A percentile compares a stretch with the other conserved stretches of the same genome.
These are phyloP conservation scores for Withania somnifera DNA, from an alignment of 305 asterid genomes.

Conservation along the genomic window DNA sequence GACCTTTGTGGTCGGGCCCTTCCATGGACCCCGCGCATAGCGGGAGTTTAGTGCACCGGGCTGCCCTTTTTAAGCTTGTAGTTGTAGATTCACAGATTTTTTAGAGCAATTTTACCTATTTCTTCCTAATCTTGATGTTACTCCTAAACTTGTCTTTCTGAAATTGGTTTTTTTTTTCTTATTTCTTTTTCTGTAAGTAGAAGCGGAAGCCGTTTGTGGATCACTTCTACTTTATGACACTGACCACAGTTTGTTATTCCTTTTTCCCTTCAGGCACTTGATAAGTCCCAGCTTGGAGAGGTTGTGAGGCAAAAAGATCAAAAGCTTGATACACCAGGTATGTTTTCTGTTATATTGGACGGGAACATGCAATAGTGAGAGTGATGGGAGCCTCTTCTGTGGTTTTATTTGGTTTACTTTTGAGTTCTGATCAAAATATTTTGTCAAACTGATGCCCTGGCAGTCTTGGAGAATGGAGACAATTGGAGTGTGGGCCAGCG, in stretches of 20 bases:
- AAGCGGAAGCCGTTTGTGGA: neutral
- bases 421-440: neutral
- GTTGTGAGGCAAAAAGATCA: constrained; percentile 79
- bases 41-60: too few species aligned
- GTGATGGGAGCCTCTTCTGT: neutral
- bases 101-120: neutral
- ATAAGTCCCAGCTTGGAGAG: constrained; percentile 90
- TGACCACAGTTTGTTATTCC: neutral
- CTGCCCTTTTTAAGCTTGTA: neutral
- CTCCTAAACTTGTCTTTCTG: neutral
- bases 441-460: neutral
- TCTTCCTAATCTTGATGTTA: neutral
- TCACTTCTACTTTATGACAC: neutral
- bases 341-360: constrained; percentile 1
- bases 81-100: neutral
- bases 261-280: constrained; percentile 58
- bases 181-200: neutral
- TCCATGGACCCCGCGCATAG: too few species aligned
- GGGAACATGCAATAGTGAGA: neutral
- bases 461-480: constrained; percentile 91
- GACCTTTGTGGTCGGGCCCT: too few species aligned
- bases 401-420: neutral
- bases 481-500: constrained; percentile 99
- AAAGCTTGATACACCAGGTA: constrained; percentile 88
- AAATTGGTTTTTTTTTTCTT: neutral